Evolutionary conservation across 2,329 filamentous ascomycete genomes (phyloP).

Genomic region (Mariannaea sp.): DNA sequence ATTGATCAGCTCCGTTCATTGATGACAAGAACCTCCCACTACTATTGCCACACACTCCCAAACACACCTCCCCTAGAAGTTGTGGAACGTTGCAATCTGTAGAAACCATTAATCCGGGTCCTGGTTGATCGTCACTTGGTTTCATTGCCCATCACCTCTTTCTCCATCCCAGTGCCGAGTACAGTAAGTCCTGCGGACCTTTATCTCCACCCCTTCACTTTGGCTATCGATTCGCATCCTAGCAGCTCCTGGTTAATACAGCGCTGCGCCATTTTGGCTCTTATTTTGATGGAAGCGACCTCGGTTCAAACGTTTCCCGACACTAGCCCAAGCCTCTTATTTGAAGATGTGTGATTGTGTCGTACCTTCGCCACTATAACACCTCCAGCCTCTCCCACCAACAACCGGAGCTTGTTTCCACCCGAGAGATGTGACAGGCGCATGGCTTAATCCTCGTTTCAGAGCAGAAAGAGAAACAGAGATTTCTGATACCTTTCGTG

Average conservation of each 20-base stretch:
- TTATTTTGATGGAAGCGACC: constrained; percentile 16
- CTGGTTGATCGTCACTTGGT: neutral
- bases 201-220: constrained; percentile 2
- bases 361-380: constrained; percentile 9
- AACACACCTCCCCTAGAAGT: constrained; percentile 18
- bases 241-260: no score
- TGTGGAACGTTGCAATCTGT: constrained; percentile 20
- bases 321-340: constrained; percentile 10
- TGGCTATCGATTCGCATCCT: constrained; percentile 20
- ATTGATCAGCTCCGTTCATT: no score
- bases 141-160: constrained; percentile 4
- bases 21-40: neutral
- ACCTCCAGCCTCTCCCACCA: neutral
- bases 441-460: no score
- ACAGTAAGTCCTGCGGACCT: no score
- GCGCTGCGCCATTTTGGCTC: no score
- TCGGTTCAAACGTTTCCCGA: constrained; percentile 7
- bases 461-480: no score
- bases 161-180: neutral
- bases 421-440: neutral
- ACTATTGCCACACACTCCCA: constrained; percentile 15
- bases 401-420: neutral
- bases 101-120: neutral
- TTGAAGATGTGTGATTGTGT: constrained; percentile 12
- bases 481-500: no score